A percentile compares a stretch with the other conserved stretches of the same genome.
Conservation (phyloP, 1,284 basidiomycete genomes). For the Malassezia obtusa region DNA sequence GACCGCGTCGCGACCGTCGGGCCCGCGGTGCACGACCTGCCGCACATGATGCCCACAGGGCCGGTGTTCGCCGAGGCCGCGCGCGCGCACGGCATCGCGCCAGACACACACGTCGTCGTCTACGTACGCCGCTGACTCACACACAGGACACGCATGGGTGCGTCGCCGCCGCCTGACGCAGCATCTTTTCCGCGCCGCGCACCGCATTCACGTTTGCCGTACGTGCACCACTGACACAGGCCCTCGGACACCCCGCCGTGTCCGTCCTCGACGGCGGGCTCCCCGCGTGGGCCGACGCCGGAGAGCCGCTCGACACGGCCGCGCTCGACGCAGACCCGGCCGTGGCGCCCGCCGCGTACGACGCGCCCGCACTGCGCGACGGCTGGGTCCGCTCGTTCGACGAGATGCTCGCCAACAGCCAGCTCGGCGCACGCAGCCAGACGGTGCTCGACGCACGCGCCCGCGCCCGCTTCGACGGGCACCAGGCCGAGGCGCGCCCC, state of each 20-base stretch:
- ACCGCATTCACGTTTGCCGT: slow-evolving; percentile 35
- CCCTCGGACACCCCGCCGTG: slow-evolving; percentile 35
- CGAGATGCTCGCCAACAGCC: slow-evolving; percentile 67
- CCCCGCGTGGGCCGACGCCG: slow-evolving; percentile 34
- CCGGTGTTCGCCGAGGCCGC: slow-evolving; percentile 66
- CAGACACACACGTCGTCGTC: slow-evolving; percentile 71
- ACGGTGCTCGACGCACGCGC: slow-evolving; percentile 81
- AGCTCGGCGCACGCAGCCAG: slow-evolving; percentile 55
- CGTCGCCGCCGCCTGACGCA: slow-evolving; percentile 54
- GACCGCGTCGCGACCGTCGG: slow-evolving; percentile 56
- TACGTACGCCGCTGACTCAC: slow-evolving; percentile 57
- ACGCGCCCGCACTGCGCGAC: slow-evolving; percentile 54
- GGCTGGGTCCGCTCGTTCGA: slow-evolving; percentile 63
- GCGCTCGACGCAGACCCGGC: slow-evolving; percentile 11
- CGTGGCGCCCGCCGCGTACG: slow-evolving; percentile 28
- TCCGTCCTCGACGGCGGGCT: slow-evolving; percentile 44
- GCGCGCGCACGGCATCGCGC: slow-evolving; percentile 66
- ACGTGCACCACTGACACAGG: slow-evolving; percentile 3
- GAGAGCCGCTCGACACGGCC: slow-evolving; percentile 24
- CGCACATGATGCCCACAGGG: slow-evolving; percentile 82
- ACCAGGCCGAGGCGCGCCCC: slow-evolving; percentile 77
- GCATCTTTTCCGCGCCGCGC: slow-evolving; percentile 59
- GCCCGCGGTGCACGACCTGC: slow-evolving; percentile 51
- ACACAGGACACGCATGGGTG: slow-evolving; percentile 6
- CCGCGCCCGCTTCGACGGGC: slow-evolving; percentile 61